Evolutionary conservation across 768 basidiomycete species (phyloP).

Genomic region (Russula abietina): DNA sequence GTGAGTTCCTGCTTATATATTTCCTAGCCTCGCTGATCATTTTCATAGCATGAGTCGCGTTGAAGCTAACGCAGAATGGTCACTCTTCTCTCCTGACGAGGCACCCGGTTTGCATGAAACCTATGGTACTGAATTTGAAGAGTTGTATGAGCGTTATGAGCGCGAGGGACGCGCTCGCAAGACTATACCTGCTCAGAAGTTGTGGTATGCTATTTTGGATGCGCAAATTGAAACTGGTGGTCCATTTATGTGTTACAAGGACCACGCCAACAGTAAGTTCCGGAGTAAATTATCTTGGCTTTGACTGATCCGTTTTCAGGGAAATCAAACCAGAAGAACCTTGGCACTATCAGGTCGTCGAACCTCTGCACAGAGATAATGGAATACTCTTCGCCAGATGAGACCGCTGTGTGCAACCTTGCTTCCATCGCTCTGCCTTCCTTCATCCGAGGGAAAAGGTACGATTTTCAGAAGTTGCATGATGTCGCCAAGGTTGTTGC

Average conservation of each 20-base stretch:
- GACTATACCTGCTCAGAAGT: conserved; percentile 87
- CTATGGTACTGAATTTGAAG: conserved; percentile 85
- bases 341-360: conserved; percentile 98
- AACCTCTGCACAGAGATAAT: conserved; percentile 99
- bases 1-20: conserved; percentile 40
- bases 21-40: background rate
- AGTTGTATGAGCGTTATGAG: conserved; percentile 81
- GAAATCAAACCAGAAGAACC: conserved; percentile 98
- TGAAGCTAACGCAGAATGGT: conserved; percentile 84
- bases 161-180: conserved; percentile 80
- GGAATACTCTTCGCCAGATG: conserved; percentile 95
- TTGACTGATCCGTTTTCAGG: conserved; percentile 37
- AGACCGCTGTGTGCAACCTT: conserved; percentile 97
- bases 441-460: conserved; percentile 74
- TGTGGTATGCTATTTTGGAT: conserved; percentile 97
- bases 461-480: conserved; percentile 94
- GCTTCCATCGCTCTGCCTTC: conserved; percentile 94
- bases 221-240: conserved; percentile 97
- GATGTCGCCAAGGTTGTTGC: conserved; percentile 90
- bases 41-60: conserved; percentile 87
- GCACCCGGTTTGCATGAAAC: conserved; percentile 87
- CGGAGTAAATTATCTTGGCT: background rate
- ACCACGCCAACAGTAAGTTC: conserved; percentile 78
- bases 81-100: conserved; percentile 96
- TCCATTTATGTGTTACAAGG: conserved; percentile 99